These are phyloP conservation scores for Hypholoma fasciculare DNA, from an alignment of 768 basidiomycete species.

Conservation along the genomic window DNA sequence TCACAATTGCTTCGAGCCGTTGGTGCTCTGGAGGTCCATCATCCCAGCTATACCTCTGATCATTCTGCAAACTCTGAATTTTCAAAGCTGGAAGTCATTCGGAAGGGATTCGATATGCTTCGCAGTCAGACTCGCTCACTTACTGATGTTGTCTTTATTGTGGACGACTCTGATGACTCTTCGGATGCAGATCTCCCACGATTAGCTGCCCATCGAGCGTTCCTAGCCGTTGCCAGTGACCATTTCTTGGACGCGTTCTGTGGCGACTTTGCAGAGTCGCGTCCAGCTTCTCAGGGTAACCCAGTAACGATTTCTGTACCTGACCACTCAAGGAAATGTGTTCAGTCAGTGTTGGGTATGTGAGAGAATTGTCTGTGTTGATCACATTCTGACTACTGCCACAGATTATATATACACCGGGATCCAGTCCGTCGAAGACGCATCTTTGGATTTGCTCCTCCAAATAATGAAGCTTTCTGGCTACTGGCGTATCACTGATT, in stretches of 20 bases:
- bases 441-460: slow-evolving; percentile 19
- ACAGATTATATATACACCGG: slow-evolving; percentile 36
- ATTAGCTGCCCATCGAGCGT: slow-evolving; percentile 39
- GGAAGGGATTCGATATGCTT: slow-evolving; percentile 32
- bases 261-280: slow-evolving; percentile 22
- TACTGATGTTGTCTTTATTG: slow-evolving; percentile 37
- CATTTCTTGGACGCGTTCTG: slow-evolving; percentile 32
- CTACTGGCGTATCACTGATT: slow-evolving; percentile 23
- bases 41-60: slow-evolving; percentile 17
- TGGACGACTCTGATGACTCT: slow-evolving; percentile 12
- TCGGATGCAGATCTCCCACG: slow-evolving; percentile 3
- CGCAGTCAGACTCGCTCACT: slow-evolving; percentile 26
- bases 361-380: not conserved
- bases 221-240: slow-evolving; percentile 34
- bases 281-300: slow-evolving; percentile 11
- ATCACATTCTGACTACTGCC: not conserved
- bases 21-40: slow-evolving; percentile 28
- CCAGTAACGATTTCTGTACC: slow-evolving; percentile 12
- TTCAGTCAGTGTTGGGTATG: slow-evolving; percentile 29
- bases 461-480: slow-evolving; percentile 27
- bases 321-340: slow-evolving; percentile 19
- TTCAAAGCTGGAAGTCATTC: slow-evolving; percentile 15
- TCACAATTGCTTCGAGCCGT: slow-evolving; percentile 29
- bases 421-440: not conserved
- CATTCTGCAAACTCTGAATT: not conserved